Evolutionary conservation across 1,284 basidiomycete species (phyloP).

Genomic region (Moesziomyces globuligerus): DNA sequence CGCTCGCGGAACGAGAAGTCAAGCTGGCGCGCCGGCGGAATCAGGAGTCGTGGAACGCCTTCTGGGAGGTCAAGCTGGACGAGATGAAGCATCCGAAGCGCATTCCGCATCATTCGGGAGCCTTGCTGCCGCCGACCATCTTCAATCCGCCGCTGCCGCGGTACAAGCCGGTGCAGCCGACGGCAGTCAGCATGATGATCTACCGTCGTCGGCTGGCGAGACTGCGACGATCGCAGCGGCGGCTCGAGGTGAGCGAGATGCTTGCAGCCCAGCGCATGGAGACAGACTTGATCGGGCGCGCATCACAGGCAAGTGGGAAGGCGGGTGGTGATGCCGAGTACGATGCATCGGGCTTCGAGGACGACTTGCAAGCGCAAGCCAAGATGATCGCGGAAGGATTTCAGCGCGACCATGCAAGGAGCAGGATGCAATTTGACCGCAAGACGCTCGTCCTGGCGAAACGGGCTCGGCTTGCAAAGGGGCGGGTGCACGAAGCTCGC

Average conservation of each 20-base stretch:
- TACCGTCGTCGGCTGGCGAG: slow-evolving; percentile 47
- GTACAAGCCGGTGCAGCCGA: slow-evolving; percentile 63
- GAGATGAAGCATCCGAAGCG: slow-evolving; percentile 35
- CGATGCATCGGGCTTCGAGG: slow-evolving; percentile 12
- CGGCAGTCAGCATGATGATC: slow-evolving; percentile 63
- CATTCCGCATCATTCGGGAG: slow-evolving; percentile 56
- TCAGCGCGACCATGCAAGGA: slow-evolving; percentile 42
- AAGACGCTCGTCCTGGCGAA: slow-evolving; percentile 54
- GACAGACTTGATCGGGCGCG: background rate
- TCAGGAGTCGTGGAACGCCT: slow-evolving; percentile 16
- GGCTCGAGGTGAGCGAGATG: slow-evolving; percentile 45
- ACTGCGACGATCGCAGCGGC: slow-evolving; percentile 28
- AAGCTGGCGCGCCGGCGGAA: slow-evolving; percentile 18
- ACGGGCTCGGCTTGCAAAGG: slow-evolving; percentile 43
- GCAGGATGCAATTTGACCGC: slow-evolving; percentile 43
- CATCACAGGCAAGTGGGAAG: slow-evolving; percentile 1
- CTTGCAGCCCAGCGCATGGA: slow-evolving; percentile 18
- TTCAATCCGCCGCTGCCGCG: slow-evolving; percentile 61
- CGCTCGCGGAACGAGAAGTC: slow-evolving; percentile 13
- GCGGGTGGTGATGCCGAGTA: background rate
- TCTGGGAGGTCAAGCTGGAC: slow-evolving; percentile 26
- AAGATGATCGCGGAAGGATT: slow-evolving; percentile 28
- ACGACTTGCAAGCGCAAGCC: slow-evolving; percentile 4
- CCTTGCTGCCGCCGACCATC: slow-evolving; percentile 56
- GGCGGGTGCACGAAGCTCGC: slow-evolving; percentile 21